Percentiles rank a stretch among this genome's conserved stretches.
These are phyloP conservation scores for Hygrocybe coccinea DNA, from an alignment of 768 basidiomycete species.

Conservation along the genomic window DNA sequence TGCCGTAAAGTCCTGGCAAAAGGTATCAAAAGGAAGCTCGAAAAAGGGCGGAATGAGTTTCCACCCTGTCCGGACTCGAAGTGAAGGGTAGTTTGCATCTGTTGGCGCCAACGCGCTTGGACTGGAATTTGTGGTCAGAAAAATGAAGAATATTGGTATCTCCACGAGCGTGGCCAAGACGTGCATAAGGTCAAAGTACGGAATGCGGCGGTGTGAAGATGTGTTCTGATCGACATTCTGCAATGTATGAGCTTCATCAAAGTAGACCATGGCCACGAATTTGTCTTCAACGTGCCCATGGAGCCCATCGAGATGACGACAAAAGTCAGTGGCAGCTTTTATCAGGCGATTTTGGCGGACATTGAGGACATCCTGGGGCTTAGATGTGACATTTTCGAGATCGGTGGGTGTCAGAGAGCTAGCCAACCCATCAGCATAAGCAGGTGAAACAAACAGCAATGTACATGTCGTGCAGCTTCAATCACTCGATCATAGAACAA, in stretches of 20 bases:
- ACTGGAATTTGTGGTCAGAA: slow-evolving; percentile 2
- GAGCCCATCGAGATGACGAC: neutral
- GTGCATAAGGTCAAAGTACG: slow-evolving; percentile 3
- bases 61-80: slow-evolving; percentile 1
- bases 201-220: neutral
- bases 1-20: slow-evolving; percentile 1
- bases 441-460: neutral
- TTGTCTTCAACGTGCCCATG: neutral
- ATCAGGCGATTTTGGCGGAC: neutral
- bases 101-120: neutral
- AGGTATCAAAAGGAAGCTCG: neutral
- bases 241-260: slow-evolving; percentile 5
- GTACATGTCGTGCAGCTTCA: neutral
- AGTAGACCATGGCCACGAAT: slow-evolving; percentile 1
- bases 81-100: slow-evolving; percentile 3
- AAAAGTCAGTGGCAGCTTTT: neutral
- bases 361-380: neutral
- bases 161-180: neutral
- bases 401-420: neutral
- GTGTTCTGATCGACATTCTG: neutral
- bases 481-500: slow-evolving; percentile 2
- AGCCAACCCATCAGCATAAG: neutral
- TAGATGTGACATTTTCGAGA: neutral
- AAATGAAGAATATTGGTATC: slow-evolving; percentile 5
- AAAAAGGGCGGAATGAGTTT: slow-evolving; percentile 4